A percentile compares a stretch with the other conserved stretches of the same genome.
These are phyloP conservation scores for Kodamaea nitidulidarum DNA, from an alignment of 805 yeast species.

Conservation along the genomic window DNA sequence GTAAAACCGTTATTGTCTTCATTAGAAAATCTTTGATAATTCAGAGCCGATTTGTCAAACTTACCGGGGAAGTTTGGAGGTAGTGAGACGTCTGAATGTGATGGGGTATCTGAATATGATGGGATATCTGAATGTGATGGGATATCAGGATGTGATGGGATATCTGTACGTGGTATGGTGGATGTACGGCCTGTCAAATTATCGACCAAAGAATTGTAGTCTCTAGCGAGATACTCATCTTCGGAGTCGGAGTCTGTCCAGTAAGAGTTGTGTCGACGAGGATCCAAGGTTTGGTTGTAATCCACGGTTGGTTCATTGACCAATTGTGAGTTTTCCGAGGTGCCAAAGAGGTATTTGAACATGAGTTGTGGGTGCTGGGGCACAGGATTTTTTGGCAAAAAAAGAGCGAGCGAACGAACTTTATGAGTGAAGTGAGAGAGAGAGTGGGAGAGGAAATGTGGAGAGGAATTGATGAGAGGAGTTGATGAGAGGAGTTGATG, in stretches of 20 bases:
- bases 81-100: constrained; percentile 14
- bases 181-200: constrained; percentile 8
- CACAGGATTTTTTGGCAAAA: not conserved
- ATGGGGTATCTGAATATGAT: no score
- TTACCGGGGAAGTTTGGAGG: constrained; percentile 22
- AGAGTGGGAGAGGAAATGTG: no score
- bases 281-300: constrained; percentile 24
- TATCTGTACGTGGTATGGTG: no score
- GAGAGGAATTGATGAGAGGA: no score
- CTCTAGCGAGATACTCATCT: constrained; percentile 10
- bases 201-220: constrained; percentile 9
- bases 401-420: no score
- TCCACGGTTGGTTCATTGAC: constrained; percentile 34
- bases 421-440: no score
- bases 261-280: not conserved
- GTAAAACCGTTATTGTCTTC: no score
- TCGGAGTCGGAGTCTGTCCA: constrained; percentile 9
- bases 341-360: constrained; percentile 12
- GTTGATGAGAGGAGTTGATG: no score
- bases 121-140: no score
- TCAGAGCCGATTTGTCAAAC: not conserved
- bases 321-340: constrained; percentile 15
- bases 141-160: no score
- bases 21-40: no score
- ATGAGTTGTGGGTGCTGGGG: constrained; percentile 1